A percentile compares a stretch with the other conserved stretches of the same genome.
These are phyloP conservation scores for Pythium insidiosum DNA, from an alignment of 352 stramenopile genomes.

Conservation along the genomic window DNA sequence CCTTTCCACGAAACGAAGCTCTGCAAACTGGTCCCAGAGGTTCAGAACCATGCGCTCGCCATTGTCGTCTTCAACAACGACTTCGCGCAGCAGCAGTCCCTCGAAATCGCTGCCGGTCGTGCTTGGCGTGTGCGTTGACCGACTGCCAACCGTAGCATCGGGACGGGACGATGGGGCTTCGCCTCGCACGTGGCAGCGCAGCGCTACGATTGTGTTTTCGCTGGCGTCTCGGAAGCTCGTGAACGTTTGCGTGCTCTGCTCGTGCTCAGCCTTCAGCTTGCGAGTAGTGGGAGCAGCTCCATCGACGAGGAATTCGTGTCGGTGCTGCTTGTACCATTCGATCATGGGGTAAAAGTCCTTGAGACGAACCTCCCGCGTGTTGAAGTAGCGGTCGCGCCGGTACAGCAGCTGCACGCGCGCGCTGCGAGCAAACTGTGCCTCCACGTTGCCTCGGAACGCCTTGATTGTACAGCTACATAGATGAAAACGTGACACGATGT, in stretches of 20 bases:
- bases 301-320: slow-evolving; percentile 23
- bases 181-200: slow-evolving; percentile 38
- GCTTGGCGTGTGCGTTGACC: background rate
- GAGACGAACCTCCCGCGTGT: slow-evolving; percentile 36
- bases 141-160: background rate
- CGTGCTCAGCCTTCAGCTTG: no score
- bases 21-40: slow-evolving; percentile 57
- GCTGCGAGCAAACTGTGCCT: slow-evolving; percentile 36
- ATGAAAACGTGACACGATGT: background rate
- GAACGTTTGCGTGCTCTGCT: background rate
- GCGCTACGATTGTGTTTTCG: slow-evolving; percentile 1
- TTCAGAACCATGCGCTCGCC: slow-evolving; percentile 39
- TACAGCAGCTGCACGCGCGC: slow-evolving; percentile 52
- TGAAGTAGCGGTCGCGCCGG: slow-evolving; percentile 46
- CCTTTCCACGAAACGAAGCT: slow-evolving; percentile 28
- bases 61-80: slow-evolving; percentile 33
- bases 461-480: slow-evolving; percentile 41
- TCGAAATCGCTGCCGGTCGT: background rate
- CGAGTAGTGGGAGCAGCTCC: no score
- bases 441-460: slow-evolving; percentile 32
- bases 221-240: background rate
- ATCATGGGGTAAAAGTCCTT: slow-evolving; percentile 58
- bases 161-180: slow-evolving; percentile 26
- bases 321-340: slow-evolving; percentile 57
- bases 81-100: slow-evolving; percentile 32